phyloP scores from a whole-genome alignment of 257 asterid genomes.

The Verbena officinalis region DNA sequence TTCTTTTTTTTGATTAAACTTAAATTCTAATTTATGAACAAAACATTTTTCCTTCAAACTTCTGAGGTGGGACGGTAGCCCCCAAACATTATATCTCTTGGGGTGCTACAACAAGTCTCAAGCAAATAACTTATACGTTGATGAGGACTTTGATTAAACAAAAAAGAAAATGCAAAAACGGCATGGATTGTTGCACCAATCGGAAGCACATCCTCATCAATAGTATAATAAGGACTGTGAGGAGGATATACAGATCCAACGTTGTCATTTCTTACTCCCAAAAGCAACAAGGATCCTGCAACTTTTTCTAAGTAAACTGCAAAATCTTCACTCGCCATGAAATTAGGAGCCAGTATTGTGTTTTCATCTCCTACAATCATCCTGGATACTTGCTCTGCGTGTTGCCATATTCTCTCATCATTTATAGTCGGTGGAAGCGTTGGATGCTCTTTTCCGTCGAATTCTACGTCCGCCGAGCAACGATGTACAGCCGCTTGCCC shows the following conservation, averaged over 20 bases:
- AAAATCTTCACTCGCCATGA: conserved; percentile 67
- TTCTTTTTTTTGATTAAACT: too few species aligned
- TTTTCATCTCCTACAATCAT: conserved; percentile 47
- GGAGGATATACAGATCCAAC: conserved; percentile 47
- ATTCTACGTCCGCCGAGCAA: conserved; percentile 44
- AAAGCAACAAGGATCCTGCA: conserved; percentile 37
- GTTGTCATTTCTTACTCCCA: conserved; percentile 46
- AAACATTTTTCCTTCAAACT: too few species aligned
- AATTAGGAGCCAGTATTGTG: conserved; percentile 34
- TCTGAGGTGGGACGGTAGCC: too few species aligned
- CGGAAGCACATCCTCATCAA: conserved; percentile 60
- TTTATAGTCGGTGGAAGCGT: conserved; percentile 55
- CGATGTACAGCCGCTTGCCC: conserved; percentile 47
- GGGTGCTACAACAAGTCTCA: too few species aligned
- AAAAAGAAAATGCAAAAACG: conserved; percentile 49
- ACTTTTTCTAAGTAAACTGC: conserved; percentile 48
- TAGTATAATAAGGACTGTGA: conserved; percentile 50
- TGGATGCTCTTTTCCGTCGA: conserved; percentile 46
- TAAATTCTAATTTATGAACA: too few species aligned
- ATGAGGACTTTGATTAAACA: conserved; percentile 19
- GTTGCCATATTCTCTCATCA: conserved; percentile 38
- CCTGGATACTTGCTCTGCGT: conserved; percentile 33
- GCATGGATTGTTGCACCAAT: conserved; percentile 64
- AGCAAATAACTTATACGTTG: too few species aligned
- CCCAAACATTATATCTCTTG: too few species aligned